Evolutionary conservation across 208 protist genomes (phyloP).

Genomic region (Crithidia bombi): DNA sequence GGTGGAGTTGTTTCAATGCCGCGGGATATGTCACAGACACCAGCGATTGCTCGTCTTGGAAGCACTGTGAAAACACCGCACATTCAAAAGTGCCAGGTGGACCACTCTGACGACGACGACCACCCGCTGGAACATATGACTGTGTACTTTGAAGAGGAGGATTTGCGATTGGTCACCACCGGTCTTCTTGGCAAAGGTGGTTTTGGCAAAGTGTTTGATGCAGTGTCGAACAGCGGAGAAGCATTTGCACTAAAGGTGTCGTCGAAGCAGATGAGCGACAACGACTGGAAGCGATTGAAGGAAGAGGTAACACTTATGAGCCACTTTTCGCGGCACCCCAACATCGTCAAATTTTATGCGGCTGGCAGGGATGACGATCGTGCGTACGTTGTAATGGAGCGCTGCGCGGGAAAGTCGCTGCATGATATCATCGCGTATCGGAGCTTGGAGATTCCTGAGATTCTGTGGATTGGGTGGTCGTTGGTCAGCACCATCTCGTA

Average conservation of each 20-base stretch:
- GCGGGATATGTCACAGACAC: constrained; percentile 75
- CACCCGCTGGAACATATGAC: constrained; percentile 73
- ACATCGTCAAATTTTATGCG: constrained; percentile 84
- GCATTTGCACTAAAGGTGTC: constrained; percentile 87
- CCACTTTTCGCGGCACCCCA: constrained; percentile 86
- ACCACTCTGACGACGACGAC: constrained; percentile 48
- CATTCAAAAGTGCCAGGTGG: constrained; percentile 73
- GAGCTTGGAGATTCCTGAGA: constrained; percentile 68
- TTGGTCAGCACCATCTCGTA: constrained; percentile 84
- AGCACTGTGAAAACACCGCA: constrained; percentile 69
- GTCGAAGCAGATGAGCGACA: constrained; percentile 80
- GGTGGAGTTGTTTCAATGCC: constrained; percentile 58
- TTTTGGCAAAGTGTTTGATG: constrained; percentile 85
- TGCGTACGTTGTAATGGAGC: constrained; percentile 91
- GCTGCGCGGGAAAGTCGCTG: constrained; percentile 71
- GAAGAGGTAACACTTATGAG: constrained; percentile 88
- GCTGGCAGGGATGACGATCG: constrained; percentile 73
- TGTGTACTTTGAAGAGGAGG: constrained; percentile 77
- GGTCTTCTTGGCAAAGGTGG: constrained; percentile 83
- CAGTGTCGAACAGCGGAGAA: constrained; percentile 74
- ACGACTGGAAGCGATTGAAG: constrained; percentile 81
- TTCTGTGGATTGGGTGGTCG: constrained; percentile 87
- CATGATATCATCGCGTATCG: constrained; percentile 77
- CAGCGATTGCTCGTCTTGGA: constrained; percentile 63
- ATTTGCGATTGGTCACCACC: constrained; percentile 63